Base-by-base conservation (phyloP, 768 basidiomycete species). In the Termitomyces sp. region DNA sequence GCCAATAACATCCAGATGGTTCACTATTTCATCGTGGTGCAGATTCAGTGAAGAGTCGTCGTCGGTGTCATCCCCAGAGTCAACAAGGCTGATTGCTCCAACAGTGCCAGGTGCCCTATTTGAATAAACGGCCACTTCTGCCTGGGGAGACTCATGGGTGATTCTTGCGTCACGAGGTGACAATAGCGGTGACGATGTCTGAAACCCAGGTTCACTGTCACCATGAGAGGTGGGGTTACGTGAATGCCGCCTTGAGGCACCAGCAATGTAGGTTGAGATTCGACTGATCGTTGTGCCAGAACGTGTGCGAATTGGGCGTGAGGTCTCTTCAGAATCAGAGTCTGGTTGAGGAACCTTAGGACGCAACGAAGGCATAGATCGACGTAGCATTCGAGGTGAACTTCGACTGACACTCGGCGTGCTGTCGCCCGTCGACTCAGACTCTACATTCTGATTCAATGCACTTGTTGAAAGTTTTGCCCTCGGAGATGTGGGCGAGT, bases 1-100 rank as follows among this genome's bases (percentile, higher is more conserved):
- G 86, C 88, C 89, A 58, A 91, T 89, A 42, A 84, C 86, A 70
- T 94, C 91, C 62, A 94, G 71, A 68, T 92, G 86, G 59, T 92
- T 91, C 5, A 93, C 89, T 46, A 92, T 82, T 63, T 90, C 87
- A 64, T 92, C 88, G 58, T 86, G 82, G 65, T 92, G 87, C 55
- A 82, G 77, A 21, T 72, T 65, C 2, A 68, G 65, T 35, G 14
- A 16, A 41, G 58, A 55, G 46, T 68, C 56, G 17, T 53, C 53
- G 27, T 41, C 34, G 4, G 34, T 37, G 9, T 44, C 53, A 19
- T 56, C 37, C n/a, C 57, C 60, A 12, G 57, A 53, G 38, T 59
- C 55, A 19, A 47, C 17, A 25, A 60, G 42, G 62, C 75, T 80
- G 38, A 83, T 66, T 0, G 75, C 75, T 53, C 75, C 79, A 38